Evolutionary conservation across 345 rosid species (phyloP).

Genomic region (Zanthoxylum bungeanum): DNA sequence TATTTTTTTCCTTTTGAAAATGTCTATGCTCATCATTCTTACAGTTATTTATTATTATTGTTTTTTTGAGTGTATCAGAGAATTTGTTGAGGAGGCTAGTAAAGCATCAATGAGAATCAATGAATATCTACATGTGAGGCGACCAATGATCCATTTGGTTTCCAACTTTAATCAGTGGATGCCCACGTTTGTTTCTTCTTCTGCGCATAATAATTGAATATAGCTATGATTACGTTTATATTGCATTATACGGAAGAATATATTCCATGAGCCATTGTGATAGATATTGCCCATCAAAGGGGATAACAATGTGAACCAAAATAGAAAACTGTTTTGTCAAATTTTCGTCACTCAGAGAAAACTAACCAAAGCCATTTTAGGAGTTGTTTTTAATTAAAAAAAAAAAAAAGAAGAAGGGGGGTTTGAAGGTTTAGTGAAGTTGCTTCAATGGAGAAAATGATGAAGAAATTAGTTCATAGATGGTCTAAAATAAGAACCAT

Average conservation of each 20-base stretch:
- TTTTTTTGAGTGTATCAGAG: constrained; percentile 37
- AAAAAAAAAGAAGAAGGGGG: too few species aligned
- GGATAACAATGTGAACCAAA: neutral
- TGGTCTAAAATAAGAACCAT: too few species aligned
- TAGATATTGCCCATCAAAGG: neutral
- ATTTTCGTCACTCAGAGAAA: too few species aligned
- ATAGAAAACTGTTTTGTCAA: neutral
- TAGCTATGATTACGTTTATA: neutral
- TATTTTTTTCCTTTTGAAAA: neutral
- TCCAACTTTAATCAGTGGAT: neutral
- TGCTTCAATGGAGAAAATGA: too few species aligned
- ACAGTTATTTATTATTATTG: neutral
- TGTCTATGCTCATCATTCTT: neutral
- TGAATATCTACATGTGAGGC: constrained; percentile 99
- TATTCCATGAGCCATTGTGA: neutral
- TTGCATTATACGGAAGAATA: neutral
- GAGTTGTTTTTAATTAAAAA: too few species aligned
- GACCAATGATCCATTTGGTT: constrained; percentile 47
- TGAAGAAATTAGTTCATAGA: too few species aligned
- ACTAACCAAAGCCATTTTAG: too few species aligned
- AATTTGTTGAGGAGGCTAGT: constrained; percentile 84
- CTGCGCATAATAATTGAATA: neutral
- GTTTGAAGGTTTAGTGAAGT: too few species aligned
- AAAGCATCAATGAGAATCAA: constrained; percentile 80
- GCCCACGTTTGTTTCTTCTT: constrained; percentile 1